Evolutionary conservation across 2,329 filamentous ascomycete genomes (phyloP).

Genomic region (Ophidiomyces ophidiicola): DNA sequence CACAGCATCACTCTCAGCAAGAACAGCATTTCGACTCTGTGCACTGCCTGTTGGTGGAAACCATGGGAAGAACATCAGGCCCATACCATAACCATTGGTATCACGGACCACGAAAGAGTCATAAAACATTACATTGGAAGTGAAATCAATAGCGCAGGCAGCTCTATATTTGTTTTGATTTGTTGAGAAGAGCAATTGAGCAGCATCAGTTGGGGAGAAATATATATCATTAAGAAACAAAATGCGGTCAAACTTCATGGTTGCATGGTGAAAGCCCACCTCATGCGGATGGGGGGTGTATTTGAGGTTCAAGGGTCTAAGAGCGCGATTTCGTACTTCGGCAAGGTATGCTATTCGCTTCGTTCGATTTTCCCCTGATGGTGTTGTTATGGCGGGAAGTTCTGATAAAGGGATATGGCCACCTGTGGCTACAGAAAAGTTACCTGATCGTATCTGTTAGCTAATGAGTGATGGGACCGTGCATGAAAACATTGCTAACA

Average conservation of each 20-base stretch:
- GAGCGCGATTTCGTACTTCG: constrained; percentile 11
- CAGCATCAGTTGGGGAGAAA: constrained; percentile 10
- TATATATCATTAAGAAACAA: constrained; percentile 14
- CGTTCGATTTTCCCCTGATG: constrained; percentile 6
- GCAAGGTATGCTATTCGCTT: constrained; percentile 14
- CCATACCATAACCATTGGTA: constrained; percentile 11
- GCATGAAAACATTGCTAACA: too few relatives aligned
- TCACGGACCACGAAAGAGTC: constrained; percentile 14
- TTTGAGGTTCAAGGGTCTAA: constrained; percentile 9
- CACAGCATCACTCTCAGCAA: constrained; percentile 10
- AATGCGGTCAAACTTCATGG: constrained; percentile 11
- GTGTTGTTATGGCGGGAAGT: constrained; percentile 3
- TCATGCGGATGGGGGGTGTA: constrained; percentile 1
- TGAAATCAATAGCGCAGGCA: constrained; percentile 13
- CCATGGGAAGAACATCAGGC: constrained; percentile 13
- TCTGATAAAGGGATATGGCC: constrained; percentile 9
- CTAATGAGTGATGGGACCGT: too few relatives aligned
- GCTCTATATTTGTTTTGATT: constrained; percentile 11
- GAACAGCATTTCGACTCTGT: constrained; percentile 10
- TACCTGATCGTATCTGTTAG: too few relatives aligned
- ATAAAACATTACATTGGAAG: constrained; percentile 12
- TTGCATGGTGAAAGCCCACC: constrained; percentile 7
- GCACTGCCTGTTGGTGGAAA: constrained; percentile 10
- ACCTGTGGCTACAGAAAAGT: constrained; percentile 12
- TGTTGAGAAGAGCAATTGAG: constrained; percentile 13